Base-by-base conservation (phyloP, 768 basidiomycete genomes). In the Termitomyces eurrhizus region DNA sequence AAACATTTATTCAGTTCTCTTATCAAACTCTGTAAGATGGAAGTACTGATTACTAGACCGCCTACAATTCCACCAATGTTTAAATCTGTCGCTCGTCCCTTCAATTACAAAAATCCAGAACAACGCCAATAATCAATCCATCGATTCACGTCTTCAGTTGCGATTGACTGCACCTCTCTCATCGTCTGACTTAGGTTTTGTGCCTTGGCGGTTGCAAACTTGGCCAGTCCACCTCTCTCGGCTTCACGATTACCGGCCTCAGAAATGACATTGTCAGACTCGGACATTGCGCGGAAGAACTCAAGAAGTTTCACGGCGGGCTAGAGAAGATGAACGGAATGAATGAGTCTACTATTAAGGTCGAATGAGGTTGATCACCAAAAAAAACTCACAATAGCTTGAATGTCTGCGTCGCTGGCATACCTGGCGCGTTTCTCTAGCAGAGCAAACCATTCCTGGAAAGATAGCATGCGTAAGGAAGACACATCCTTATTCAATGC, bases 281-380 rank as follows among this genome's bases (percentile, higher is more conserved):
- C 57, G 5, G 68, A 57, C 46, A 75, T 60, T 18, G n/a, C 35
- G 4, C 70, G 72, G 68, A 74, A 72, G 59, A 73, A 75, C 41
- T 71, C 70, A 26, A 76, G 65, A 4, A 76, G 45, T 53, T 76
- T 74, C 49, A 75, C 67, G 0, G 68, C 74, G 12, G 75, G 76
- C 75, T 75, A 35, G 9, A 52, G 2, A n/a, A 46, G 7, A 33
- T 13, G 14, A 29, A 29, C 1, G 2, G 29, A 29, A 29, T 29
- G 21, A 29, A 29, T 41, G 14, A 52, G n/a, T 45, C 32, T 13
- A n/a, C 29, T 29, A 2, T 50, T 8, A 1, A 16, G 46, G 35
- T 26, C 29, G 29, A 2, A 29, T 21, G 21, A 21, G 21, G 21
- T 21, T 21, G 21, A 21, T 21, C 21, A 21, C 21, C 3, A 56